Percentiles rank a stretch among this genome's conserved stretches.
Conservation (phyloP, 208 protist species). For the Trypanosomatidae sp. region DNA sequence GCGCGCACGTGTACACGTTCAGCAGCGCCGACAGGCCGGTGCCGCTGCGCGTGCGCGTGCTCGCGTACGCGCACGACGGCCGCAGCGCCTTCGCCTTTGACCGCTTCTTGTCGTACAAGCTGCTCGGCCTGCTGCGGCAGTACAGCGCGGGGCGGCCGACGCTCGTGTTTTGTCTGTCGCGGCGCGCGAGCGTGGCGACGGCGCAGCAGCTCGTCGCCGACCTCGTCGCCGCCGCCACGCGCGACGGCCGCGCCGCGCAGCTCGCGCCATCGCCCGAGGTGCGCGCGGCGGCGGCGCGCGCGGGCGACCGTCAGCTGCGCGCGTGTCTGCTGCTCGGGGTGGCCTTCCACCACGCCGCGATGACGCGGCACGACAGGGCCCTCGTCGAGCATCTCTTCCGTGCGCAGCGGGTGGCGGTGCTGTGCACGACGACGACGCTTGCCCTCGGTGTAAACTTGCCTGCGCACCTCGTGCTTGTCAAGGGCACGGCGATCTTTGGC, state of each 20-base stretch:
- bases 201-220: constrained; percentile 47
- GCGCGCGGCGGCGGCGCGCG: constrained; percentile 7
- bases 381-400: constrained; percentile 84
- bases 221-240: constrained; percentile 19
- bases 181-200: constrained; percentile 53
- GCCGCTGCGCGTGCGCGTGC: constrained; percentile 48
- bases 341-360: constrained; percentile 82
- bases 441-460: constrained; percentile 91
- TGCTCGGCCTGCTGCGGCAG: constrained; percentile 63
- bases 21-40: constrained; percentile 62
- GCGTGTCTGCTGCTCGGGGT: constrained; percentile 47
- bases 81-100: constrained; percentile 86
- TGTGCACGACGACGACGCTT: constrained; percentile 90
- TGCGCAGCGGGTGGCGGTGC: constrained; percentile 60
- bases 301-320: constrained; percentile 64
- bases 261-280: constrained; percentile 28
- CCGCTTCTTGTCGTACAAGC: constrained; percentile 80
- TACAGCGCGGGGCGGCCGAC: constrained; percentile 60
- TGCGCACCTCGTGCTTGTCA: constrained; percentile 86
- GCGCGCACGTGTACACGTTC: constrained; percentile 41
- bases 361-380: constrained; percentile 47
- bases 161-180: constrained; percentile 85
- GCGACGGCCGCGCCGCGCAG: constrained; percentile 10
- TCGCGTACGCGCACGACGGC: constrained; percentile 54
- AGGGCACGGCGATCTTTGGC: constrained; percentile 99